Base-by-base conservation (phyloP, 768 basidiomycete genomes). In the Boletus vermiculosoides region DNA sequence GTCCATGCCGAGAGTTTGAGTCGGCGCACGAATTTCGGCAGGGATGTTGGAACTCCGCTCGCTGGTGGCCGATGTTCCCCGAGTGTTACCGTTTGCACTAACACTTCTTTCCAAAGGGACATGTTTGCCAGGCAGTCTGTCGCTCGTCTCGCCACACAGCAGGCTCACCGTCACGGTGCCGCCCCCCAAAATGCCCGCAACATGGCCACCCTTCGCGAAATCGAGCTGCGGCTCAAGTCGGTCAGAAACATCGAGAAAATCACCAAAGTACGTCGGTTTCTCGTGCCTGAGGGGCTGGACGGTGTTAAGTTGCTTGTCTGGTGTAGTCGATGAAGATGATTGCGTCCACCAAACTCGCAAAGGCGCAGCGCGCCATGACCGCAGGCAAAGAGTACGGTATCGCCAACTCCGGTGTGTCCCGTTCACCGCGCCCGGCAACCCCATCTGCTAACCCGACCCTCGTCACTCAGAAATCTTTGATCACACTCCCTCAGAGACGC, bases 221-320 rank as follows among this genome's bases (percentile, higher is more conserved):
- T 99, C 70, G 96, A 99, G 81, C 76, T 92, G 73, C 88, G 96
- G 67, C 83, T 92, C 77, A 92, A 96, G 85, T 97, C 94, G 46
- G 96, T 98, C 69, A 82, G 83, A 75, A 97, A 97, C 80, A 96
- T 96, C 73, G 93, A 97, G 84, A 98, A 98, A 90, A 98, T 99
- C 80, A 98, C 96, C 59, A 96, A 97, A 82, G 95, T 93, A 62
- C 62, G 82, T 65, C 58, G 48, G 34, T 30, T 60, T 50, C 37
- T 50, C 53, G 22, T 33, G 23, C 33, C 22, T 30, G 20, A 45
- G 39, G 42, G 10, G 13, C 1, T 5, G 33, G 16, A 41, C 18
- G 49, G 45, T 30, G 48, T 54, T 60, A 48, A 47, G 58, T 45
- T 9, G 47, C 16, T 56, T 20, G 53, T 40, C 18, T 36, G 45